Conservation (phyloP, 2,329 filamentous ascomycete species). For the Diaporthe amygdali region DNA sequence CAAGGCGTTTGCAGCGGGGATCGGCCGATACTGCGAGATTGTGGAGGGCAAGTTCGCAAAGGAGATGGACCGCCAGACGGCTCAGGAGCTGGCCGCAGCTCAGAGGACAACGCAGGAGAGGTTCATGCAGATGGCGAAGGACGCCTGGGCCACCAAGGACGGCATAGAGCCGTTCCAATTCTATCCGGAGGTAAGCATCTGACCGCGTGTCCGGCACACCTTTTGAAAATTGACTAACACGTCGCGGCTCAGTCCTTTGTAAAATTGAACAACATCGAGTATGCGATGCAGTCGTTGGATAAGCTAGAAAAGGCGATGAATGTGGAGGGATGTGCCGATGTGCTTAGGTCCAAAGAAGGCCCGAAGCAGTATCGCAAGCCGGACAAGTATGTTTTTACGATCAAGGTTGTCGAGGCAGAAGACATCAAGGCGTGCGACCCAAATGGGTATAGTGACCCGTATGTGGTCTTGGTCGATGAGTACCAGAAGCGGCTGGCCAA, state of each 20-base stretch:
- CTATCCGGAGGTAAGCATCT: slow-evolving; percentile 76
- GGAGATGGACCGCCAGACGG: slow-evolving; percentile 92
- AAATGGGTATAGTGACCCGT: slow-evolving; percentile 92
- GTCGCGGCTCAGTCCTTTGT: slow-evolving; percentile 77
- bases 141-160: slow-evolving; percentile 89
- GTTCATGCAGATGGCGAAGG: slow-evolving; percentile 91
- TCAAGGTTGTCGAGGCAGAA: slow-evolving; percentile 98
- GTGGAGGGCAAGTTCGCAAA: slow-evolving; percentile 83
- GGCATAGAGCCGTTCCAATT: slow-evolving; percentile 98
- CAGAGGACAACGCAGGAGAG: slow-evolving; percentile 87
- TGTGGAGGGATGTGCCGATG: slow-evolving; percentile 85
- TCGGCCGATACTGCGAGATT: slow-evolving; percentile 89
- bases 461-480: slow-evolving; percentile 95
- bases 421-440: slow-evolving; percentile 98
- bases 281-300: slow-evolving; percentile 89
- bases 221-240: not conserved
- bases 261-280: slow-evolving; percentile 97
- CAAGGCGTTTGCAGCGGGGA: slow-evolving; percentile 80
- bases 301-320: slow-evolving; percentile 89
- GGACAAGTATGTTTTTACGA: slow-evolving; percentile 95
- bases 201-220: not conserved
- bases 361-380: slow-evolving; percentile 68
- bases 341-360: slow-evolving; percentile 77
- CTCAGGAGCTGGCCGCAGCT: slow-evolving; percentile 81
- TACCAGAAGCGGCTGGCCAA: slow-evolving; percentile 97